Conservation (phyloP, 164 flowering plant species). For the Aristolochia californica region DNA sequence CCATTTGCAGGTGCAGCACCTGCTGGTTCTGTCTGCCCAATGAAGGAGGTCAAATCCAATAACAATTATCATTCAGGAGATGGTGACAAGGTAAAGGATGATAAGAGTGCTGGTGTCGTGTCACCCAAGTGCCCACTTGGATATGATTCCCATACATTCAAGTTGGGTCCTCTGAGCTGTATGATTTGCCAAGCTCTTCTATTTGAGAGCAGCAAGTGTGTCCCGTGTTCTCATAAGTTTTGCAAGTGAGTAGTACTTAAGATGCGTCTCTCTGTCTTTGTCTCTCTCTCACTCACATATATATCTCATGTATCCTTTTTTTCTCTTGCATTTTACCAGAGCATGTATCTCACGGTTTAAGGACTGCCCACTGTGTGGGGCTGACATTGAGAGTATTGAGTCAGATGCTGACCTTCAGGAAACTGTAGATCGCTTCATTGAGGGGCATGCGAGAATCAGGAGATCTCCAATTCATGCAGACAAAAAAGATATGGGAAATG, state of each 20-base stretch:
- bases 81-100: constrained; percentile 23
- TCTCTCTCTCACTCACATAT: constrained; percentile 1
- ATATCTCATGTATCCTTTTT: neutral
- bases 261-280: neutral
- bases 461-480: constrained; percentile 39
- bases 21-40: constrained; percentile 36
- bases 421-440: constrained; percentile 80
- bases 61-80: constrained; percentile 16
- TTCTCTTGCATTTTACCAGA: constrained; percentile 23
- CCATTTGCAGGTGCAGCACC: constrained; percentile 55
- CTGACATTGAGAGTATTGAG: constrained; percentile 77
- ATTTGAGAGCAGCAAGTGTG: constrained; percentile 60
- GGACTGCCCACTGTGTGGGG: constrained; percentile 96
- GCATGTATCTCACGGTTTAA: constrained; percentile 74
- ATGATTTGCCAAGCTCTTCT: constrained; percentile 90
- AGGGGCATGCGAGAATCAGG: constrained; percentile 95
- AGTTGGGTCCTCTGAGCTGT: constrained; percentile 93
- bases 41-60: constrained; percentile 19
- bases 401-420: constrained; percentile 61
- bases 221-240: constrained; percentile 82
- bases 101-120: constrained; percentile 18
- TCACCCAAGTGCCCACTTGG: constrained; percentile 84
- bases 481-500: constrained; percentile 20
- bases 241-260: constrained; percentile 60
- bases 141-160: constrained; percentile 74